Percentiles rank a stretch among this genome's conserved stretches.
Conservation (phyloP, 2,329 filamentous ascomycete species). For the Neofusicoccum sp. region DNA sequence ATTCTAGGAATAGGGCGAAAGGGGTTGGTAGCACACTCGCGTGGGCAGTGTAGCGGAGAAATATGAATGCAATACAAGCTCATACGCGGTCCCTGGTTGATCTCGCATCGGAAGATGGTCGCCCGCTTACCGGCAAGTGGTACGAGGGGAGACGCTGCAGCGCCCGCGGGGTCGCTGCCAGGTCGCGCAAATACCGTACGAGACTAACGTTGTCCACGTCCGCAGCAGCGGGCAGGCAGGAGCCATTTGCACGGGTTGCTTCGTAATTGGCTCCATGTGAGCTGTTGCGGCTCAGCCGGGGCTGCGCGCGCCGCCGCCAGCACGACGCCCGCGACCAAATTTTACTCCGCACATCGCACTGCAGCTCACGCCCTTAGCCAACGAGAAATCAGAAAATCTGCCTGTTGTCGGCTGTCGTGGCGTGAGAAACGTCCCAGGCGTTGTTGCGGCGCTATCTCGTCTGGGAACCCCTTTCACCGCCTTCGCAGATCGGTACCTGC, state of each 20-base stretch:
- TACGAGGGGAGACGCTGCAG: neutral
- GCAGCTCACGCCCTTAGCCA: neutral
- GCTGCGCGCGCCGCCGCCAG: neutral
- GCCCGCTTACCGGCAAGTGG: neutral
- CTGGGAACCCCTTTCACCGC: conserved; percentile 21
- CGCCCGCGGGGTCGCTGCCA: neutral
- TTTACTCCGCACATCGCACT: neutral
- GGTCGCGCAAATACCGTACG: conserved; percentile 11
- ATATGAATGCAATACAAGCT: neutral
- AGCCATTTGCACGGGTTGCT: conserved; percentile 11
- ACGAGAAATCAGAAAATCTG: conserved; percentile 5
- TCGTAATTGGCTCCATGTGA: neutral
- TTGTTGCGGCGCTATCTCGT: conserved; percentile 16
- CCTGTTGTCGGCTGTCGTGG: conserved; percentile 20
- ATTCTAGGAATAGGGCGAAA: neutral
- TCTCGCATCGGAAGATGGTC: neutral
- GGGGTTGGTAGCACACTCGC: neutral
- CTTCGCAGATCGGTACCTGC: conserved; percentile 21
- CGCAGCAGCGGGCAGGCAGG: neutral
- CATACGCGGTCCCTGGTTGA: neutral
- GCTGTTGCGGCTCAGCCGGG: neutral
- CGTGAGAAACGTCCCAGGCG: conserved; percentile 18
- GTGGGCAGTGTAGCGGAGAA: neutral
- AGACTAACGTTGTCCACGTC: conserved; percentile 10
- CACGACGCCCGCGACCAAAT: neutral